Base-by-base conservation (phyloP, 2,329 filamentous ascomycete genomes). In the Xylariaceae sp. region DNA sequence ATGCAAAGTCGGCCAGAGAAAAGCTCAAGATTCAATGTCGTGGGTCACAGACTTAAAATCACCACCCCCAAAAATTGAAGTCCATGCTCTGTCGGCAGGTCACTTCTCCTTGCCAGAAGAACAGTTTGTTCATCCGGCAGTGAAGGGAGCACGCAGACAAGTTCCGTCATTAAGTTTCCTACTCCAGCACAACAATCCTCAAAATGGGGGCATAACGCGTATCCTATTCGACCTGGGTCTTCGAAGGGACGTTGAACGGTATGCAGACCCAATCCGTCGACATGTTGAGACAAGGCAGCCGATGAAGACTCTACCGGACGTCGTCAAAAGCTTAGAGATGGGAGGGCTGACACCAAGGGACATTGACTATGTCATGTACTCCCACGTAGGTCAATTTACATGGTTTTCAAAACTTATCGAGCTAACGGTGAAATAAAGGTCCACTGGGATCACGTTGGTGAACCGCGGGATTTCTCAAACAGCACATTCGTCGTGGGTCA, bases 371-470 rank as follows among this genome's bases (percentile, higher is more conserved):
- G 40, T 46, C n/a, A 29, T 46, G 19, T 46, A 46, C 34, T 46
- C 43, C 32, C 43, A 46, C 26, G 43, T 46, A 22, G 26, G 40
- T 39, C 16, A 12, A 4, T 38, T 2, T 15, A 37, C 11, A 39
- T 45, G n/a, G 39, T 11, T 26, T 11, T 26, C 6, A 11, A 26
- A 6, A 11, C n/a, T 6, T 26, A 11, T 26, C 22, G 22, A 26
- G 22, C 22, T 26, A 11, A 26, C 22, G 6, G 6, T 11, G 11
- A 26, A 26, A 26, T 26, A 6, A 6, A 45, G 39, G 43, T 45
- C n/a, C 43, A 45, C 30, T 45, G 43, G 43, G 43, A 45, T 33
- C 43, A 45, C 17, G 36, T 45, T 19, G 43, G 43, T n/a, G 43
- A 45, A 19, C 43, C 43, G 22, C 40, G 28, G 18, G 43, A 45